Percentiles rank a stretch among this genome's conserved stretches.
phyloP scores from a whole-genome alignment of 2,329 filamentous ascomycete genomes.

The Pseudopyricularia cyperi region DNA sequence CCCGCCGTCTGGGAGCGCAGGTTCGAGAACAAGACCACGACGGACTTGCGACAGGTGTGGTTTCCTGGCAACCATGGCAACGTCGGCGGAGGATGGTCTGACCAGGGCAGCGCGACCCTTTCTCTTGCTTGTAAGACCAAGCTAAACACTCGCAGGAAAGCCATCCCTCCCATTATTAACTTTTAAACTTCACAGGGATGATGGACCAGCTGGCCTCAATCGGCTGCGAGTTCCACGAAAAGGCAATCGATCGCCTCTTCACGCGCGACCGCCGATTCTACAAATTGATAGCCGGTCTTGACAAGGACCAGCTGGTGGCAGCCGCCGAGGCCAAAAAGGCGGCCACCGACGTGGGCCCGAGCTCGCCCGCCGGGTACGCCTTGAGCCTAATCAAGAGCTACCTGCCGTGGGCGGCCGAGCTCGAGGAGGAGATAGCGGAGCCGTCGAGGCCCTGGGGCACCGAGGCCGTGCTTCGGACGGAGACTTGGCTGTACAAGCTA shows the following conservation, averaged over 20 bases:
- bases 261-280: slow-evolving; percentile 14
- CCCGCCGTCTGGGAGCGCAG: slow-evolving; percentile 28
- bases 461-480: slow-evolving; percentile 26
- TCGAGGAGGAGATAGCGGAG: slow-evolving; percentile 16
- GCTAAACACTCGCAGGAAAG: no score
- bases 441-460: slow-evolving; percentile 27
- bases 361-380: neutral
- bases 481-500: slow-evolving; percentile 28
- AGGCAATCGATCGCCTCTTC: slow-evolving; percentile 26
- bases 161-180: neutral
- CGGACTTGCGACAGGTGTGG: slow-evolving; percentile 25
- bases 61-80: slow-evolving; percentile 52
- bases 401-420: slow-evolving; percentile 26
- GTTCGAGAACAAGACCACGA: slow-evolving; percentile 13
- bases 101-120: slow-evolving; percentile 19
- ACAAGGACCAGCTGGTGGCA: neutral
- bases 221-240: slow-evolving; percentile 21
- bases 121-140: slow-evolving; percentile 16
- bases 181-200: slow-evolving; percentile 12
- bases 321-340: slow-evolving; percentile 2
- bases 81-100: slow-evolving; percentile 45
- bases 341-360: neutral
- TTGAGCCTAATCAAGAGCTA: neutral
- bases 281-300: slow-evolving; percentile 7
- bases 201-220: slow-evolving; percentile 19